Evolutionary conservation across 495 filamentous ascomycete species (phyloP).

Genomic region (Alectoria sarmentosa): DNA sequence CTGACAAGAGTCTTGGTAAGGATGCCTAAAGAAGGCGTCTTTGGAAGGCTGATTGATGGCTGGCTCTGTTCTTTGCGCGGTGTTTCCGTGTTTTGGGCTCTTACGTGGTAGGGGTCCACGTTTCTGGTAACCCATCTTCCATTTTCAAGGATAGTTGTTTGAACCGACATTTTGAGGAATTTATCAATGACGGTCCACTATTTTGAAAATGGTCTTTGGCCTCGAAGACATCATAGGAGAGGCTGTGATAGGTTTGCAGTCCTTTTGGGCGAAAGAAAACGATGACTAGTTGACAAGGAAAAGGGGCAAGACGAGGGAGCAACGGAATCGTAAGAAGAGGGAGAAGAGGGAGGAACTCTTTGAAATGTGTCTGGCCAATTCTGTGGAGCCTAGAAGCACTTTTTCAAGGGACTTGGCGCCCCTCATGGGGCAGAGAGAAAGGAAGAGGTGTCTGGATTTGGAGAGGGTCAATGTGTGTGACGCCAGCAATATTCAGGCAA

Average conservation of each 20-base stretch:
- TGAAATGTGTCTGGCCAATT: background rate
- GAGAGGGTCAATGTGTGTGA: background rate
- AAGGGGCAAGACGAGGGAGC: background rate
- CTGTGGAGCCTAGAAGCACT: background rate
- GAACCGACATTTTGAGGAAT: conserved; percentile 31
- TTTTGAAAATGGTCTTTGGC: background rate
- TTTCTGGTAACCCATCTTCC: conserved; percentile 53
- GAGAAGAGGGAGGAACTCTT: background rate
- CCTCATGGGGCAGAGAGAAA: conserved; percentile 2
- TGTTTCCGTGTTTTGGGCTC: conserved; percentile 26
- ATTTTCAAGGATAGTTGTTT: conserved; percentile 48
- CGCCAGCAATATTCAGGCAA: background rate
- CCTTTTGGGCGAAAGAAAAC: conserved; percentile 1
- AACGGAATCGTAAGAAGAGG: background rate
- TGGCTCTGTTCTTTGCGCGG: conserved; percentile 8
- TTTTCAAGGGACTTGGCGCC: background rate
- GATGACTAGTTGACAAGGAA: conserved; percentile 1
- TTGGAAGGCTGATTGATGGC: conserved; percentile 22
- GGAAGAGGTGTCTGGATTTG: background rate
- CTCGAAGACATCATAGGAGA: conserved; percentile 2
- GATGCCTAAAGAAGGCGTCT: conserved; percentile 53
- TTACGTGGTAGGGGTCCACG: conserved; percentile 37
- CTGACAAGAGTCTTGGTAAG: conserved; percentile 69
- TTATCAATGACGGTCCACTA: background rate
- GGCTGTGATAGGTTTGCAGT: background rate